Conservation (phyloP, 257 asterid species). For the Solanum corneliomulleri region DNA sequence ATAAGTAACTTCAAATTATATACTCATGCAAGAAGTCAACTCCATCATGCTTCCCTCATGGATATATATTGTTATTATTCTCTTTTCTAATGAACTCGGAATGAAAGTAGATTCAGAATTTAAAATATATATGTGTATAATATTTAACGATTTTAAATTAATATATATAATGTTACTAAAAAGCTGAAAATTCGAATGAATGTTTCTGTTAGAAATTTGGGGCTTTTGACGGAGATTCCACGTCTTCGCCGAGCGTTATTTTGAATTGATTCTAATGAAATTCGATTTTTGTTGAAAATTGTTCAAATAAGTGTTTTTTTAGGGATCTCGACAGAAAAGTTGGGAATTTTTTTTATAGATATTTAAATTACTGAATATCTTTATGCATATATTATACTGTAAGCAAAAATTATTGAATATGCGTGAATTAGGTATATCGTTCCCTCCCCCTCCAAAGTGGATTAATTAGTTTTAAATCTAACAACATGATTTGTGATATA, state of each 20-base stretch:
- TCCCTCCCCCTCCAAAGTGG: neutral
- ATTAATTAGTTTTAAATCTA: neutral
- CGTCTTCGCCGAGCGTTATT: neutral
- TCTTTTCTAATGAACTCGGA: fast-evolving
- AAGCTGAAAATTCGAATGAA: neutral
- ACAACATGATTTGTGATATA: neutral
- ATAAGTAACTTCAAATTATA: neutral
- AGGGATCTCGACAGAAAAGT: neutral
- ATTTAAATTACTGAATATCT: neutral
- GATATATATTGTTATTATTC: neutral
- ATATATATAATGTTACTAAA: neutral
- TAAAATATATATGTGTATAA: fast-evolving
- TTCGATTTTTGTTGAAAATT: neutral
- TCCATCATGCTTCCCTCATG: neutral
- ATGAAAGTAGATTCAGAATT: neutral
- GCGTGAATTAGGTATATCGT: neutral
- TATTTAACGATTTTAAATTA: neutral
- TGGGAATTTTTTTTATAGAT: neutral
- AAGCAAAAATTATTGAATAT: neutral
- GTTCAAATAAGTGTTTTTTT: neutral
- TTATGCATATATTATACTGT: neutral
- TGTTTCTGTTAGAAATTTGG: neutral
- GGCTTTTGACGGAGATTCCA: neutral
- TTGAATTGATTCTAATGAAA: neutral
- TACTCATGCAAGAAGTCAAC: neutral